A percentile compares a stretch with the other conserved stretches of the same genome.
phyloP scores from a whole-genome alignment of 345 rosid genomes.

The Rhizophora mangle region DNA sequence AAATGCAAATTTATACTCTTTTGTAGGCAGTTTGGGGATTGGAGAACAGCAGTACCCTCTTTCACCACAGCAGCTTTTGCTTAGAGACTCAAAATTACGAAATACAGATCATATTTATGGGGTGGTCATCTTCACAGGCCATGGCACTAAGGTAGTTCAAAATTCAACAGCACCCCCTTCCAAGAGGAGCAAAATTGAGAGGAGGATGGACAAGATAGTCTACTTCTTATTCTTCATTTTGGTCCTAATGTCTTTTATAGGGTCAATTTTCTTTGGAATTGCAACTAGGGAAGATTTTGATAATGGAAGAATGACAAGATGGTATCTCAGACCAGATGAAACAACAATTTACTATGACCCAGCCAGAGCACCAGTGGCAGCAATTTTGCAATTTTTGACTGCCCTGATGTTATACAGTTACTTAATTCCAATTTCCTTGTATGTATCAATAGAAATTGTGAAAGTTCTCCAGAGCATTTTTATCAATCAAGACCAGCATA shows the following conservation, averaged over 20 bases:
- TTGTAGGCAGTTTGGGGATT: conserved; percentile 65
- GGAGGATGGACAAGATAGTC: conserved; percentile 71
- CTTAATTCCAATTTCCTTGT: conserved; percentile 89
- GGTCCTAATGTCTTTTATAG: conserved; percentile 59
- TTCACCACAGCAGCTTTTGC: conserved; percentile 86
- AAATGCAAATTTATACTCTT: conserved; percentile 80
- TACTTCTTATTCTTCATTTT: conserved; percentile 63
- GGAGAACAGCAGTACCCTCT: conserved; percentile 69
- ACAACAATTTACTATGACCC: conserved; percentile 72
- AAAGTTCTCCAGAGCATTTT: conserved; percentile 88
- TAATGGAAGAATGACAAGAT: conserved; percentile 73
- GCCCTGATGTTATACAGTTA: conserved; percentile 85
- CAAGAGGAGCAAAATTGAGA: conserved; percentile 89
- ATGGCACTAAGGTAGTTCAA: conserved; percentile 88
- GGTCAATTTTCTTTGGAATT: conserved; percentile 75
- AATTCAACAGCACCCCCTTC: conserved; percentile 92
- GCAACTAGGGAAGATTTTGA: conserved; percentile 59
- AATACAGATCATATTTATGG: conserved; percentile 86
- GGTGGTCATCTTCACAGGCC: conserved; percentile 82
- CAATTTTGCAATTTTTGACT: conserved; percentile 66
- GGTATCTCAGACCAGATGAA: conserved; percentile 90
- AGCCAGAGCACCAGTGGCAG: conserved; percentile 53
- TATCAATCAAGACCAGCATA: conserved; percentile 73
- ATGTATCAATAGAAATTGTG: conserved; percentile 89
- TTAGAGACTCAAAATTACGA: conserved; percentile 81